Base-by-base conservation (phyloP, 805 yeast genomes). In the Barnettozyma botsteinii region DNA sequence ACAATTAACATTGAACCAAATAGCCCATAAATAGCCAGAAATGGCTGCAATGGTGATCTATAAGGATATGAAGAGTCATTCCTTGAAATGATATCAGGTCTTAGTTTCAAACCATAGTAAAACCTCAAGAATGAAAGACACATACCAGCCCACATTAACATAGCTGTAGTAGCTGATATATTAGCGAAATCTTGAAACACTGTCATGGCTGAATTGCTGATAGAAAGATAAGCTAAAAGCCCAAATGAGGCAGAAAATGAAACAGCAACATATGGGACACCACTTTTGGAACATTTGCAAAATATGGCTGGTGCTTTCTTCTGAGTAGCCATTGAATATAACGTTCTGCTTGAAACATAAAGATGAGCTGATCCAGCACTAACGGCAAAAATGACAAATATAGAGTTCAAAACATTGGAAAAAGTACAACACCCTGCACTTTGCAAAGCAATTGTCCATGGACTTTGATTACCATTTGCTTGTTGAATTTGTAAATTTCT, bases 121-220 rank as follows among this genome's bases (percentile, higher is more conserved):
- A 81, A 82, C 38, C 89, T 60, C 28, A 82, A 56, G 53, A 70
- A 83, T 3, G 86, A 68, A 14, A 79, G 54, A 49, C 83, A 77
- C 73, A 82, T 75, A 5, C 86, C 84, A 48, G 70, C 62, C 95
- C 95, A 87, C 31, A 84, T 86, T 26, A 87, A 61, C 38, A 86
- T 73, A 0, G 88, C 89, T 1, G 89, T 73, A 0, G 89, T 76
- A 3, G 89, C 78, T 38, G 85, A 73, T 26, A 85, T 69, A 49
- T 79, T 77, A 7, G 83, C 73, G 42, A 85, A 62, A 50, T 81
- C 75, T 44, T 76, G 82, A 49, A 85, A 85, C 5, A 81, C 81
- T 13, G 65, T 60, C 13, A 82, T 73, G 0, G 88, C 79, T 28
- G 67, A 59, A 40, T 72, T 66, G 32, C 75, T 69, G 5, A 81